These are phyloP conservation scores for Cetraspora pellucida DNA, from an alignment of 192 early-diverging fungal genomes.

Conservation along the genomic window DNA sequence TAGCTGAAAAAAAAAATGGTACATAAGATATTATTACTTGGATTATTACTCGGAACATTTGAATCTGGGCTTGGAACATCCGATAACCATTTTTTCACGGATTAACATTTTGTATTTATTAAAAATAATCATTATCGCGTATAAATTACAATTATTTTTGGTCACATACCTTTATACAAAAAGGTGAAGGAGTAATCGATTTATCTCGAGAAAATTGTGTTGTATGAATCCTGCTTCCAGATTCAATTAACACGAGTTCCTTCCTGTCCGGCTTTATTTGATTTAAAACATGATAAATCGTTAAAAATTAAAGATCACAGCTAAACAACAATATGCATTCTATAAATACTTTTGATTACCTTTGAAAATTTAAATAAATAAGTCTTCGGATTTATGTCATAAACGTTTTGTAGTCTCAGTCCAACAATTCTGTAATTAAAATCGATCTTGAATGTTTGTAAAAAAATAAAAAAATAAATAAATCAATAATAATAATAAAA, in stretches of 20 bases:
- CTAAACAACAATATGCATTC: no score
- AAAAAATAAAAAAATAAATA: not conserved
- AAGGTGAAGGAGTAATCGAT: slow-evolving; percentile 77
- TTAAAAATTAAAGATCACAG: no score
- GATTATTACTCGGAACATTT: no score
- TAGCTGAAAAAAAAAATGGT: slow-evolving; percentile 51
- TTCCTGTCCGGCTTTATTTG: slow-evolving; percentile 72
- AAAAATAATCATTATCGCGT: not conserved
- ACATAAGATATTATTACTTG: no score
- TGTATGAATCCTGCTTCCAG: slow-evolving; percentile 90
- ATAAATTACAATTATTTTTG: not conserved
- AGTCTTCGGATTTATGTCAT: slow-evolving; percentile 89
- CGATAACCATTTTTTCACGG: no score
- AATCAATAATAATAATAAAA: not conserved
- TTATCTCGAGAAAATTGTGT: slow-evolving; percentile 91
- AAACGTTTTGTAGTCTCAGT: slow-evolving; percentile 92
- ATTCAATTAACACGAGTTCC: slow-evolving; percentile 88
- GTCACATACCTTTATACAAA: slow-evolving; percentile 82
- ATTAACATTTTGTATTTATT: no score
- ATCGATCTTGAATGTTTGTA: not conserved
- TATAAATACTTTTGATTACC: slow-evolving; percentile 35
- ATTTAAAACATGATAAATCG: no score
- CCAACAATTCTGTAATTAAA: slow-evolving; percentile 66
- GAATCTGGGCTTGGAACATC: no score
- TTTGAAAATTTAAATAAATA: slow-evolving; percentile 92